phyloP scores from a whole-genome alignment of 2,329 filamentous ascomycete genomes.

The Fusarium odoratissimum region DNA sequence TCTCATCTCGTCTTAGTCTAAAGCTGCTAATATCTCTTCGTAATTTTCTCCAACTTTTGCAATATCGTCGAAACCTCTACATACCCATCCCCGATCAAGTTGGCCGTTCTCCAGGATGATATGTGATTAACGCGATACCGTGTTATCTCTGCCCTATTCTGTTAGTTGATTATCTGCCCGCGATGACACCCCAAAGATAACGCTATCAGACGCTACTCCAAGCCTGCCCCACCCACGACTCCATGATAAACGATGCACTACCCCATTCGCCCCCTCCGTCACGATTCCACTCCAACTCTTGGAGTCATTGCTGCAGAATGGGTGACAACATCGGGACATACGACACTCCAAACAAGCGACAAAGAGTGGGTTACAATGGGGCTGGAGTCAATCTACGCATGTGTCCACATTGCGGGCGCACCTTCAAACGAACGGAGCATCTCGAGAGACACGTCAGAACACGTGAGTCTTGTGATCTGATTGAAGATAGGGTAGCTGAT shows the following conservation, averaged over 20 bases:
- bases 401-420: slow-evolving; percentile 56
- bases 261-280: neutral
- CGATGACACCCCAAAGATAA: neutral
- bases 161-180: neutral
- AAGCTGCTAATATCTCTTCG: too few species aligned
- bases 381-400: slow-evolving; percentile 37
- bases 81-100: neutral
- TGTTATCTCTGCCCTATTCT: fast-evolving
- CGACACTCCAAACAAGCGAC: slow-evolving; percentile 19
- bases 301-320: slow-evolving; percentile 6
- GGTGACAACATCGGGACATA: neutral
- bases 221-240: slow-evolving; percentile 1
- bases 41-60: too few species aligned
- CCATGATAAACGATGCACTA: slow-evolving; percentile 19
- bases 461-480: slow-evolving; percentile 48
- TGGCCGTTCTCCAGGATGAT: neutral
- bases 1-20: fast-evolving
- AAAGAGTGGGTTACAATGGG: slow-evolving; percentile 20
- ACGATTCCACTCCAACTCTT: slow-evolving; percentile 9
- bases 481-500: neutral
- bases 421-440: slow-evolving; percentile 60
- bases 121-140: neutral
- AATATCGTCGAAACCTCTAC: too few species aligned
- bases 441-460: slow-evolving; percentile 59
- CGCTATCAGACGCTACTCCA: slow-evolving; percentile 11